A percentile compares a stretch with the other conserved stretches of the same genome.
These are phyloP conservation scores for Termitomyces bulborhizus DNA, from an alignment of 768 basidiomycete genomes.

Conservation along the genomic window DNA sequence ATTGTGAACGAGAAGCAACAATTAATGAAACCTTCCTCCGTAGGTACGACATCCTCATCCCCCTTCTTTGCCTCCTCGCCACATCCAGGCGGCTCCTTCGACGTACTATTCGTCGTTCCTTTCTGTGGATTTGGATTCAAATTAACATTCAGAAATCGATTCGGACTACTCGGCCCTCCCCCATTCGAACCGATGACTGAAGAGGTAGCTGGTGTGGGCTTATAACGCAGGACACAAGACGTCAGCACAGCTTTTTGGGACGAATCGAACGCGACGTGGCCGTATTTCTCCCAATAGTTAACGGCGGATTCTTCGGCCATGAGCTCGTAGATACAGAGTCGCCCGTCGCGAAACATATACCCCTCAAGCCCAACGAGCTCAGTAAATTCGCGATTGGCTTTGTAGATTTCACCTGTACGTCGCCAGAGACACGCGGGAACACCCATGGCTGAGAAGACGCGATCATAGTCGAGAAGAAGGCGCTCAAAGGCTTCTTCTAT, in stretches of 20 bases:
- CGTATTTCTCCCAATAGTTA: constrained; percentile 99
- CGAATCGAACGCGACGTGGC: constrained; percentile 88
- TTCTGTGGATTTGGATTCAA: constrained; percentile 5
- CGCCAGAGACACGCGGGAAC: constrained; percentile 97
- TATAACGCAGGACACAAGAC: constrained; percentile 81
- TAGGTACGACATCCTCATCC: constrained; percentile 22
- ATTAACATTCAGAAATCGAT: constrained; percentile 1
- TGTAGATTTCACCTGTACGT: constrained; percentile 97
- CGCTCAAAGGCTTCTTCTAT: constrained; percentile 98
- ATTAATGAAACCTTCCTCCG: constrained; percentile 73
- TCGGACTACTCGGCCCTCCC: neutral
- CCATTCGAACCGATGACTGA: constrained; percentile 10
- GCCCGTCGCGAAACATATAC: constrained; percentile 87
- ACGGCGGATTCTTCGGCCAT: constrained; percentile 98
- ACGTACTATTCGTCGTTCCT: neutral
- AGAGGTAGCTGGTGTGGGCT: constrained; percentile 40
- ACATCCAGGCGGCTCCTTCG: neutral
- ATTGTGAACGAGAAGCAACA: constrained; percentile 94
- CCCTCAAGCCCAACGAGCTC: constrained; percentile 86
- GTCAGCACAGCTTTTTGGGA: constrained; percentile 90
- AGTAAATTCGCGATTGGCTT: constrained; percentile 94
- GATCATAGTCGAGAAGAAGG: constrained; percentile 90
- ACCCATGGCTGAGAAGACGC: constrained; percentile 92
- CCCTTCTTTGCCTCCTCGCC: constrained; percentile 19
- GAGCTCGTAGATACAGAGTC: constrained; percentile 93